Evolutionary conservation across 495 filamentous ascomycete species (phyloP), one percentile per base, ranked within the genome.

Genomic region (Trichocladium uniseriatum): DNA sequence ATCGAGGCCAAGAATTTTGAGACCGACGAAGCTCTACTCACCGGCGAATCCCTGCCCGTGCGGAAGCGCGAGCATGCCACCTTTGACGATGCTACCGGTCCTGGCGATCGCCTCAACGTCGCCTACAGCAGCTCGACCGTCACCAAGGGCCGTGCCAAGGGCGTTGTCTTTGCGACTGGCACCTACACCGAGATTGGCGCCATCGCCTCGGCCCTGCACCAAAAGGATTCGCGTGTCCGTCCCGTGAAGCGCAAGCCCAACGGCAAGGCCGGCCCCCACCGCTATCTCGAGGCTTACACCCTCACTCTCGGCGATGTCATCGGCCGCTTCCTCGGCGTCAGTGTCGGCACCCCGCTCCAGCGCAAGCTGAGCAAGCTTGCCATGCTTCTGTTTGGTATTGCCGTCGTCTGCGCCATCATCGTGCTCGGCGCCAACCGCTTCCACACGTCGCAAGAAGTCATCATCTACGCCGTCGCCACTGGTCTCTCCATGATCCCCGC

Each of bases 161-260:
- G 83, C 29, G 75, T 87, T 49, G 81, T 82, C 15, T 76, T 79
- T n/a, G 74, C 69, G 45, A 86, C 81, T 2, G 86, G 82, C 8
- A 87, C 86, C 78, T 67, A 69, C 45, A 94, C 87, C 1, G 84
- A 89, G 62, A 84, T 94, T 43, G 87, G 87, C 16, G 86, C 79
- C 56, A 92, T 92, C 59, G 87, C 87, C 10, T 76, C 75, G 29
- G 80, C 75, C 45, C 67, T 76, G 16, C 65, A 78, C 45, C 82
- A 84, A 49, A 67, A 75, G 14, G 75, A 73, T 35, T 70, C 75
- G 15, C 77, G 73, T 8, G 74, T 84, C 59, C 76, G 76, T 27
- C 81, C 61, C 28, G 63, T 66, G 36, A 66, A 82, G 34, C 74
- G 79, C 32, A 82, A 79, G 61, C 73, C 80, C 57, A 68, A 69